Evolutionary conservation across 2,329 filamentous ascomycete species (phyloP), one percentile per base, ranked within the genome.

Genomic region (Trichoderma breve): DNA sequence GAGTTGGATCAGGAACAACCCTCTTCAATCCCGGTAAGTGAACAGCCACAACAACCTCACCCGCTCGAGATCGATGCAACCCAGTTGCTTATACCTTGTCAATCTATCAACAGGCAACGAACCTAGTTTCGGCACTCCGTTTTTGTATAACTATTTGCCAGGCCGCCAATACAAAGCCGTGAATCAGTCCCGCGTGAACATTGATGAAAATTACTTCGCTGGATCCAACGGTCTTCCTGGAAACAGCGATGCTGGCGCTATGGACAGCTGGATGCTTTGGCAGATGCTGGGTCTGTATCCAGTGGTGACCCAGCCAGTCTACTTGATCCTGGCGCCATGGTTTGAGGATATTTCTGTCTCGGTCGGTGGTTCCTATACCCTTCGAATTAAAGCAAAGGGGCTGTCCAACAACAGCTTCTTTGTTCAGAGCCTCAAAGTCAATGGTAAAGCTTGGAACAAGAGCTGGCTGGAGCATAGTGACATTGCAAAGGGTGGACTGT

Each of bases 181-280:
- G 4, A 79, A 83, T 71, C 82, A 83, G 30, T 86, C 86, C 11
- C 83, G 86, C 47, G 76, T 80, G 28, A 82, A 89, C 34, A 84
- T 86, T 14, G 84, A 86, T 62, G 75, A 80, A 21, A 86, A 83
- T 75, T 89, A 88, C 28, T 73, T 73, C 14, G 21, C 71, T 21
- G 73, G 70, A 18, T 30, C 73, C 4, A 72, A 67, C 47, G 88
- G 87, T 1, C 81, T 90, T 4, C 88, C 88, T 0, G 88, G 88
- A 0, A 89, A 90, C 74, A 85, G 84, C 51, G 88, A 90, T 75
- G 86, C 86, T 0, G 88, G 88, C 3, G 85, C 87, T 1, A 88
- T 90, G 86, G 87, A 88, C 74, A 85, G 84, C n/a, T 88, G 86
- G 83, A 78, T 87, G 4, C 77, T 87, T 24, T 89, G 87, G 84